Conservation (phyloP, 1,284 basidiomycete species). For the Pulchroboletus neoregius region DNA sequence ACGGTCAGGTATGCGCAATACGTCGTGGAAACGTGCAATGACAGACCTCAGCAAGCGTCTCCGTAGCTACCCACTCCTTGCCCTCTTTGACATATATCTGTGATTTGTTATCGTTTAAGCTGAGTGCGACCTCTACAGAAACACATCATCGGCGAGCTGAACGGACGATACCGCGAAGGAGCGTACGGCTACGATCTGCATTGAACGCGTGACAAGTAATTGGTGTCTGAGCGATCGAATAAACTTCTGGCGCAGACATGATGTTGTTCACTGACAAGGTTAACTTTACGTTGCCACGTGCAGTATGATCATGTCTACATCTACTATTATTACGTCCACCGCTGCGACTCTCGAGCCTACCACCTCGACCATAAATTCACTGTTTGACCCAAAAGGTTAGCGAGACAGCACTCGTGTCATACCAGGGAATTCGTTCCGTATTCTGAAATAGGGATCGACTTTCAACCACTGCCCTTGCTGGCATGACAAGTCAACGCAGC, state of each 20-base stretch:
- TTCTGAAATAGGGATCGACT: no score
- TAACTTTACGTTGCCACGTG: not conserved
- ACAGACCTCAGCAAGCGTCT: slow-evolving; percentile 83
- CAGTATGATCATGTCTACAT: no score
- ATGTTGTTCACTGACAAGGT: not conserved
- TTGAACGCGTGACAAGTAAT: slow-evolving; percentile 93
- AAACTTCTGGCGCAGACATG: slow-evolving; percentile 77
- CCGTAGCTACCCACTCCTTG: slow-evolving; percentile 71
- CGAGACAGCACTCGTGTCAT: no score
- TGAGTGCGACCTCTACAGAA: slow-evolving; percentile 82
- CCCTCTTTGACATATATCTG: slow-evolving; percentile 75
- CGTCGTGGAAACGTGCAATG: not conserved
- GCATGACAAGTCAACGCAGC: no score
- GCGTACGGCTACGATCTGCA: slow-evolving; percentile 81
- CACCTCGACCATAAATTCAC: no score
- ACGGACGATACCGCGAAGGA: not conserved
- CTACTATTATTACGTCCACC: no score
- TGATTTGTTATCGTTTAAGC: slow-evolving; percentile 87
- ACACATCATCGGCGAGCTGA: slow-evolving; percentile 12
- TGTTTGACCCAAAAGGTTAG: no score
- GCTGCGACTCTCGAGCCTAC: no score
- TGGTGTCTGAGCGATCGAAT: slow-evolving; percentile 76
- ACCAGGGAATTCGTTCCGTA: no score
- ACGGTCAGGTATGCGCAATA: not conserved
- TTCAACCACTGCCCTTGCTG: no score